Evolutionary conservation across 805 yeast species (phyloP).

Genomic region (Candida tammaniensis): DNA sequence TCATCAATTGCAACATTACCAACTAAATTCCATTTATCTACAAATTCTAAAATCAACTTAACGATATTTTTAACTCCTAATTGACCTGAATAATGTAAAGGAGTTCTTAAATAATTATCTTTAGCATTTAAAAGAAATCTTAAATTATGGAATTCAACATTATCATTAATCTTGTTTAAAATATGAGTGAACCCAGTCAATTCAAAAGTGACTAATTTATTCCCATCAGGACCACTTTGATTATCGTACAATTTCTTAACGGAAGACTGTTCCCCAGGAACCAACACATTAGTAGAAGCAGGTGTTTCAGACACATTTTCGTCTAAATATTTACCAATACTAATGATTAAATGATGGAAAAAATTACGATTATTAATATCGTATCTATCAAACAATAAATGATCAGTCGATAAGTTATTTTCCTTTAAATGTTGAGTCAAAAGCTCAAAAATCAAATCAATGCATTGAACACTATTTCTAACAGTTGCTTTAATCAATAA

Average conservation of each 20-base stretch:
- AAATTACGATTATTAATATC: constrained; percentile 83
- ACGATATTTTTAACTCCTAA: constrained; percentile 73
- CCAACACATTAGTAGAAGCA: constrained; percentile 18
- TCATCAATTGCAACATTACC: constrained; percentile 54
- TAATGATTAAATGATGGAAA: constrained; percentile 78
- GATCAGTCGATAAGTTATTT: constrained; percentile 14
- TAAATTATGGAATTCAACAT: constrained; percentile 10
- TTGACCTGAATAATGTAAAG: constrained; percentile 86
- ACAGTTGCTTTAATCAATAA: constrained; percentile 65
- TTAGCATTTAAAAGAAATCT: constrained; percentile 48
- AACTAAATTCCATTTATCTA: constrained; percentile 61
- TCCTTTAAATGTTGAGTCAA: constrained; percentile 44
- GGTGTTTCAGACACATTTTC: constrained; percentile 7
- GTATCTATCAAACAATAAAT: constrained; percentile 47
- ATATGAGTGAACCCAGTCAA: constrained; percentile 58
- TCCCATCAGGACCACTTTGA: constrained; percentile 26
- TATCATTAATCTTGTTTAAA: constrained; percentile 43
- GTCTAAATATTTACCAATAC: constrained; percentile 63
- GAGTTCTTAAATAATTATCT: constrained; percentile 79
- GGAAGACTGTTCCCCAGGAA: constrained; percentile 31
- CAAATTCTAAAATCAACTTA: constrained; percentile 50
- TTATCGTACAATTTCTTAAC: constrained; percentile 24
- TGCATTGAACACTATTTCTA: constrained; percentile 52
- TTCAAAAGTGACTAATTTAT: constrained; percentile 8
- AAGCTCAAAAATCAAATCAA: constrained; percentile 51